Conservation (phyloP, 176 grass and related monocot species). For the Puccinellia tenuiflora region DNA sequence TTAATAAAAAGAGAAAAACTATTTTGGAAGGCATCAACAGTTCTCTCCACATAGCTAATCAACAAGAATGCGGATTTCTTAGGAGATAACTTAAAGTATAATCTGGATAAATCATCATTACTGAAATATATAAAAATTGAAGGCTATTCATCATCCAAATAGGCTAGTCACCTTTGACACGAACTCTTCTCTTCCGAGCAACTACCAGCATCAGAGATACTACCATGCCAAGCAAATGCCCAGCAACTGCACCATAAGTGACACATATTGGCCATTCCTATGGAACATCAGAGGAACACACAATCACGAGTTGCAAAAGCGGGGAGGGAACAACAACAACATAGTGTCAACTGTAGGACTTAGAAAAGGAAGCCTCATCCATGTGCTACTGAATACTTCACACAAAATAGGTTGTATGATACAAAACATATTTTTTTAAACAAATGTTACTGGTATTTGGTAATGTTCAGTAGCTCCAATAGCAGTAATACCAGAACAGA, state of each 20-base stretch:
- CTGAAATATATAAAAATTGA: not conserved
- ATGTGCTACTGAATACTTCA: not conserved
- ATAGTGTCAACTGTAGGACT: not conserved
- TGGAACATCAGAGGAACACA: not conserved
- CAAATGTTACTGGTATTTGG: not conserved
- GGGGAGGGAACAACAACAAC: not conserved
- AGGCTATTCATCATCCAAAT: not conserved
- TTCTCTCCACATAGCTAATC: not conserved
- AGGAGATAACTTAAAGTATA: not conserved
- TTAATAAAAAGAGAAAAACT: constrained; percentile 5
- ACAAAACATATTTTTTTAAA: not conserved
- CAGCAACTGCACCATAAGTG: constrained; percentile 63
- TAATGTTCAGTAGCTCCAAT: not conserved
- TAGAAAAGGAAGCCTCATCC: not conserved
- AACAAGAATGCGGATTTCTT: not conserved
- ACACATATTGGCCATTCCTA: constrained; percentile 96
- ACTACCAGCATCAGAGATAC: constrained; percentile 38
- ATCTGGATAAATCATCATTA: not conserved
- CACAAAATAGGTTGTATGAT: not conserved
- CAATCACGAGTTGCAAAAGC: not conserved
- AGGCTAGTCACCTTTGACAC: constrained; percentile 60
- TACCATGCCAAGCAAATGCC: constrained; percentile 57
- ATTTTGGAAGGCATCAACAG: not conserved
- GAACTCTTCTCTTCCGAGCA: constrained; percentile 32
- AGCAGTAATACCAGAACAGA: not conserved